Evolutionary conservation across 176 grass and related monocot genomes (phyloP), one percentile per base, ranked within the genome.

Genomic region (Phragmites australis): DNA sequence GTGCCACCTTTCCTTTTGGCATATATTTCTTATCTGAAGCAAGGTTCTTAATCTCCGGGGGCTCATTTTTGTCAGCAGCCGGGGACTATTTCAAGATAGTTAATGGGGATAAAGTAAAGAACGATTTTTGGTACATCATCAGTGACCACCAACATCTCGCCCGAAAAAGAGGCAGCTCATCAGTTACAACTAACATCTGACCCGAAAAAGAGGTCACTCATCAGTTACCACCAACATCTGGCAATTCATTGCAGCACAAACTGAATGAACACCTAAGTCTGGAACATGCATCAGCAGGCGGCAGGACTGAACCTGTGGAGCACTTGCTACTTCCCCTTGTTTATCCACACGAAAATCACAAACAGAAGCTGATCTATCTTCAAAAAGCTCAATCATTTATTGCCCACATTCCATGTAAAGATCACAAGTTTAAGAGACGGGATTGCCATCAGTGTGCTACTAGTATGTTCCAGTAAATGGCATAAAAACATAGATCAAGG

Each of bases 221-320:
- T 1, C 9, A 80, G 57, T 67, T 34, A 39, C 14, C 52, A 68
- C 18, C 50, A 75, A 49, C 61, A 80, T 15, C 58, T 68, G 68
- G 75, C 22, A 73, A 74, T 50, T 84, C 81, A 84, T 45, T 84
- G 60, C 76, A 68, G 43, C 52, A 74, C 45, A 25, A 59, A 42
- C 44, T 5, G 65, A 67, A 78, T 27, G 27, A 66, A 53, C 22
- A 68, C 68, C 43, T 29, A 74, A 79, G 22, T 17, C 18, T 34
- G 25, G 68, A 74, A 19, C 68, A 79, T 42, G 67, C 46, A 63
- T 54, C 72, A 64, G 68, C 26, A 73, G 9, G n/a, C n/a, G n/a
- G n/a, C n/a, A n/a, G 65, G 39, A 67, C 64, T 13, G 1, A 63
- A 32, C 60, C 15, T 66, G 64, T 22, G 5, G 40, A n/a, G 37